Evolutionary conservation across 352 stramenopile species (phyloP).

Genomic region (Pythium dissotocum): DNA sequence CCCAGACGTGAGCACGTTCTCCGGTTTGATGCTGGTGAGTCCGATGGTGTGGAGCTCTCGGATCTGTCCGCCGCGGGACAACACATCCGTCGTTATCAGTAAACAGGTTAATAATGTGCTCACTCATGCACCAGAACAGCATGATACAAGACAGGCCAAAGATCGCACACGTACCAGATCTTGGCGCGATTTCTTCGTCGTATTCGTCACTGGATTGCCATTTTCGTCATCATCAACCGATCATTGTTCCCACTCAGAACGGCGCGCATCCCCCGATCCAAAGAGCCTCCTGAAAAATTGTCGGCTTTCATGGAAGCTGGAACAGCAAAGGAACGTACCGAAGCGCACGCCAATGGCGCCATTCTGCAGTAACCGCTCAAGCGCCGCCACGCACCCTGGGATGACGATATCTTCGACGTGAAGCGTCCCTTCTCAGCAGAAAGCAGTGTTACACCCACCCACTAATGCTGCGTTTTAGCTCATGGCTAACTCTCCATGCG

Average conservation of each 20-base stretch:
- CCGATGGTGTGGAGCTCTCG: slow-evolving; percentile 49
- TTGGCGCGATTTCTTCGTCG: slow-evolving; percentile 56
- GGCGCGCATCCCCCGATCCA: slow-evolving; percentile 1
- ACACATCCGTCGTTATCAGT: not conserved
- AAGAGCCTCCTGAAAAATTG: not conserved
- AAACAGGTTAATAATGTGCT: not conserved
- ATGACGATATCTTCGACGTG: slow-evolving; percentile 53
- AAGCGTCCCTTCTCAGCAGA: slow-evolving; percentile 41
- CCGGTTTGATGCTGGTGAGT: slow-evolving; percentile 35
- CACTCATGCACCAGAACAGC: not conserved
- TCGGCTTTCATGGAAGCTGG: slow-evolving; percentile 2
- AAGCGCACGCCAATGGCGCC: slow-evolving; percentile 47
- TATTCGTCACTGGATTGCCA: slow-evolving; percentile 54
- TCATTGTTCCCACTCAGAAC: not conserved
- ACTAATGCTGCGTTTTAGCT: not conserved
- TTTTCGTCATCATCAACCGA: not conserved
- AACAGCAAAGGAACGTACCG: slow-evolving; percentile 29
- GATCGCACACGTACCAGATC: slow-evolving; percentile 37
- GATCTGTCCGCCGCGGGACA: slow-evolving; percentile 27
- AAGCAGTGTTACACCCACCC: not conserved
- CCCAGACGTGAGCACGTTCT: slow-evolving; percentile 49
- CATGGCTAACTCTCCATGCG: not conserved
- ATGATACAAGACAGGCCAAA: not conserved
- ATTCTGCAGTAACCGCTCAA: slow-evolving; percentile 37
- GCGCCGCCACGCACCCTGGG: slow-evolving; percentile 37